phyloP scores from a whole-genome alignment of 495 filamentous ascomycete genomes.

The Penicillium riverlandense region DNA sequence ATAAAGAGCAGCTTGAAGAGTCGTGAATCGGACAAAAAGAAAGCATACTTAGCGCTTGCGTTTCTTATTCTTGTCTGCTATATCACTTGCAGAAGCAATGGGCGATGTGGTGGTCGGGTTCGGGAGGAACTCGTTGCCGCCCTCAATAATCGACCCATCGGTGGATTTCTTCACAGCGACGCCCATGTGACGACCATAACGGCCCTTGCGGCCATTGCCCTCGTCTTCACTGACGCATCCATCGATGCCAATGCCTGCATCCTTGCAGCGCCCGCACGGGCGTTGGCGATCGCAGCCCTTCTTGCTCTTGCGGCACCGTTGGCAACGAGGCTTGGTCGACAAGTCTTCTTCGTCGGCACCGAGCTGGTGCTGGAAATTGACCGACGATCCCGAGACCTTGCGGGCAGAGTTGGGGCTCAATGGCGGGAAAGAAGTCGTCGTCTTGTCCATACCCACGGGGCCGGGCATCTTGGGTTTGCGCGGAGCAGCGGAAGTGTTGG shows the following conservation, averaged over 20 bases:
- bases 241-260: slow-evolving; percentile 87
- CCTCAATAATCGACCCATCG: slow-evolving; percentile 16
- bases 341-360: slow-evolving; percentile 82
- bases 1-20: too few species aligned
- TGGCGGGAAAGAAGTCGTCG: slow-evolving; percentile 26
- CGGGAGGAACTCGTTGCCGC: slow-evolving; percentile 22
- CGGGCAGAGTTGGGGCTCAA: slow-evolving; percentile 60
- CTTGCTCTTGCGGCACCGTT: slow-evolving; percentile 97
- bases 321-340: slow-evolving; percentile 91
- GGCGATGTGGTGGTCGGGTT: slow-evolving; percentile 27
- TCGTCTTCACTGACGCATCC: slow-evolving; percentile 96
- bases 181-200: slow-evolving; percentile 93
- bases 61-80: slow-evolving; percentile 60
- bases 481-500: slow-evolving; percentile 18
- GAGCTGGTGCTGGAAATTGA: slow-evolving; percentile 62
- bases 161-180: slow-evolving; percentile 73
- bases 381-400: slow-evolving; percentile 64
- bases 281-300: slow-evolving; percentile 97
- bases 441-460: slow-evolving; percentile 33
- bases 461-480: slow-evolving; percentile 35
- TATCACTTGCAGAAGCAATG: slow-evolving; percentile 13
- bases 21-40: background rate
- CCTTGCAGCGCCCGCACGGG: slow-evolving; percentile 89
- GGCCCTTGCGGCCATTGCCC: slow-evolving; percentile 90
- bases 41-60: slow-evolving; percentile 51